Conservation (phyloP, 2,329 filamentous ascomycete species). For the Sporothrix variecibatus region DNA sequence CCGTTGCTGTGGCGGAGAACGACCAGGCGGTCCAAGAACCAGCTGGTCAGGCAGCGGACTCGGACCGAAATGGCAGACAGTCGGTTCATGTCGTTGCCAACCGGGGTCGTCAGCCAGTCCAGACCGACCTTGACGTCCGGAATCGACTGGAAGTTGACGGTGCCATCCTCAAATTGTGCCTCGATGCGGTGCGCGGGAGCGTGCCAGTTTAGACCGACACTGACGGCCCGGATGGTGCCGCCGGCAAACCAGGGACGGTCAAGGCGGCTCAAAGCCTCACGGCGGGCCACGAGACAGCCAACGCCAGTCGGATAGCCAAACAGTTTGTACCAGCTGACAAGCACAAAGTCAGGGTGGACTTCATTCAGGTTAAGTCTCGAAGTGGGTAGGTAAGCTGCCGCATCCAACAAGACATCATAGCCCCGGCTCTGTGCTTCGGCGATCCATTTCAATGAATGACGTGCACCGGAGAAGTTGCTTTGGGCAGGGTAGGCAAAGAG, state of each 20-base stretch:
- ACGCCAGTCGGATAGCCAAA: slow-evolving; percentile 47
- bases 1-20: slow-evolving; percentile 40
- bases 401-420: slow-evolving; percentile 46
- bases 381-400: slow-evolving; percentile 45
- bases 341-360: slow-evolving; percentile 44
- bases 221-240: slow-evolving; percentile 42
- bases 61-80: slow-evolving; percentile 37
- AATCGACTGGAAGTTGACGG: slow-evolving; percentile 44
- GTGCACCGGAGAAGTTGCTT: slow-evolving; percentile 49
- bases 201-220: slow-evolving; percentile 40
- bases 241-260: slow-evolving; percentile 45
- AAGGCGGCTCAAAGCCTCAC: slow-evolving; percentile 38
- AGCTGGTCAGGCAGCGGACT: slow-evolving; percentile 43
- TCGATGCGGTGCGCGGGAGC: slow-evolving; percentile 33
- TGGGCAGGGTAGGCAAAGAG: slow-evolving; percentile 51
- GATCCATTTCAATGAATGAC: slow-evolving; percentile 44
- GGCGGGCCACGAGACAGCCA: slow-evolving; percentile 43
- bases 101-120: slow-evolving; percentile 37
- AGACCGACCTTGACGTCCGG: slow-evolving; percentile 43
- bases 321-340: slow-evolving; percentile 46
- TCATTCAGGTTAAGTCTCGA: slow-evolving; percentile 39
- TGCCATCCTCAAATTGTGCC: slow-evolving; percentile 46
- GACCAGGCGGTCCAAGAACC: slow-evolving; percentile 39
- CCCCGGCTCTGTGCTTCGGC: slow-evolving; percentile 40
- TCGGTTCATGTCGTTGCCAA: slow-evolving; percentile 34